Percentiles rank a stretch among this genome's conserved stretches.
Conservation (phyloP, 2,329 filamentous ascomycete species). For the Paraphoma chrysanthemicola region DNA sequence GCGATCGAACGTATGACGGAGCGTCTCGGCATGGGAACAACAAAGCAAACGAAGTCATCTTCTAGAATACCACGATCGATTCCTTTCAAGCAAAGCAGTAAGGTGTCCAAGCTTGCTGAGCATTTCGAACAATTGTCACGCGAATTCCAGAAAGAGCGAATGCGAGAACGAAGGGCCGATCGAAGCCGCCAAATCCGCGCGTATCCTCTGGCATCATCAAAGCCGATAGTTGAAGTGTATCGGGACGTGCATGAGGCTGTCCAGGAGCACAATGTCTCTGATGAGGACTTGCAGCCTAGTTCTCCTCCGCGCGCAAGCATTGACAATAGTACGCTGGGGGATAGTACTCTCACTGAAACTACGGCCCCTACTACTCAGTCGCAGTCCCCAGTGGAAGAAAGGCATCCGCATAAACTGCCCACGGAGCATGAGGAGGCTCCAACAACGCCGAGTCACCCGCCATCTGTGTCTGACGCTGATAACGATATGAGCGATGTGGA, state of each 20-base stretch:
- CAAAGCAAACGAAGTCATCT: conserved; percentile 65
- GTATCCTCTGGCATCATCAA: conserved; percentile 90
- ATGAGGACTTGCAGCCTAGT: conserved; percentile 62
- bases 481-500: conserved; percentile 72
- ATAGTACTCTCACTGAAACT: conserved; percentile 43
- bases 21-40: conserved; percentile 68
- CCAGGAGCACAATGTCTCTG: conserved; percentile 73
- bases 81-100: conserved; percentile 68
- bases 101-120: conserved; percentile 88
- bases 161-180: conserved; percentile 83
- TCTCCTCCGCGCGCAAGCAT: conserved; percentile 42
- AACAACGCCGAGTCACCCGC: conserved; percentile 37
- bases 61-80: conserved; percentile 88
- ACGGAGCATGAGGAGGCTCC: conserved; percentile 35
- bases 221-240: conserved; percentile 95
- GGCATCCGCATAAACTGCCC: conserved; percentile 19
- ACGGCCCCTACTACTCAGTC: conserved; percentile 41
- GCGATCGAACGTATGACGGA: conserved; percentile 75
- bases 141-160: conserved; percentile 93
- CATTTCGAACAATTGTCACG: conserved; percentile 97
- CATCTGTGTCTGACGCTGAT: conserved; percentile 58
- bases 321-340: conserved; percentile 46
- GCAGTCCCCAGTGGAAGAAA: conserved; percentile 45
- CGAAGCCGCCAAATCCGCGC: conserved; percentile 79
- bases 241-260: conserved; percentile 93